Base-by-base conservation (phyloP, 768 basidiomycete genomes). In the Botryobasidium botryosum region DNA sequence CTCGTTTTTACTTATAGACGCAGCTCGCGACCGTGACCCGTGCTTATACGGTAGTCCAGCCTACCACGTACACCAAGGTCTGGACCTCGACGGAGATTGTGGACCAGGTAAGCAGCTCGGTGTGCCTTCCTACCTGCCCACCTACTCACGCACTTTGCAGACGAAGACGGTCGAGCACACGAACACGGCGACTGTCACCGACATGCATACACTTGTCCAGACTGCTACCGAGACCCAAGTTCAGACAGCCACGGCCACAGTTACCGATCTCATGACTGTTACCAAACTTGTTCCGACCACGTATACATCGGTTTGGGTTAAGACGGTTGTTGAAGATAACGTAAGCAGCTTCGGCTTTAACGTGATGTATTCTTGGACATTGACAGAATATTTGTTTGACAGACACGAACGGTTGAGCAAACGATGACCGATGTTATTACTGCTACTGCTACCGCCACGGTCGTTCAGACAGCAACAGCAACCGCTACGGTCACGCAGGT, bases 71-170 rank as follows among this genome's bases (percentile, higher is more conserved):
- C 23, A 47, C 43, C 15, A 28, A 50, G 57, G 66, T 77, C 39
- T 79, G 69, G 68, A 68, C 75, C 31, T 78, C 75, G 13, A 80
- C 77, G 18, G 70, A 77, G 58, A 62, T 71, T 55, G 66, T 74
- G 51, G 74, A 77, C 64, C 23, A 47, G 20, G 37, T 39, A n/a
- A 23, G 2, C 20, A 10, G 10, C 21, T 39, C 37, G 21, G 37
- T 12, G 2, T 12, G 10, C 12, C 37, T 39, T 39, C 37, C 12
- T 20, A n/a, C n/a, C n/a, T n/a, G n/a, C n/a, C n/a, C n/a, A n/a
- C n/a, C n/a, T 1, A 39, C 21, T n/a, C 12, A 10, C 21, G 12
- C 12, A 39, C 21, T 15, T 23, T 39, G 10, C 62, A 63, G 44
- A 74, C 72, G 52, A 56, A 68, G 63, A 67, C 63, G 21, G 33